Evolutionary conservation across 306 rosid genomes (phyloP), one percentile per base, ranked within the genome.

Genomic region (Cucurbita maxima): DNA sequence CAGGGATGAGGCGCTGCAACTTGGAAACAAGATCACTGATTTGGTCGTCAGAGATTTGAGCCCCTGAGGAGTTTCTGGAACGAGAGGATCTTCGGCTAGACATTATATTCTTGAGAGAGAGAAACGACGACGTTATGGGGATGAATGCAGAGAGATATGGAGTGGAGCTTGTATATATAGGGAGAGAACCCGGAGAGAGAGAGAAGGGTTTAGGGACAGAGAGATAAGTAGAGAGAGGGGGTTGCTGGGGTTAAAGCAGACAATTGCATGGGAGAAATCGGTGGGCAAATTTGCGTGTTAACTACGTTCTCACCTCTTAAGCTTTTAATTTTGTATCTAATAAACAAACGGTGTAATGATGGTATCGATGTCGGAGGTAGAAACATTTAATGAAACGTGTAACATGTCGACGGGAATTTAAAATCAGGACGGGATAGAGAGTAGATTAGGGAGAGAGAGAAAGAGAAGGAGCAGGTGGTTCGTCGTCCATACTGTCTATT

Each of bases 1-100:
- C 92, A 15, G 98, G 98, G 60, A 93, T 82, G 63, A 93, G 96
- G 76, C 81, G 90, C 63, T 86, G 98, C 43, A 93, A 84, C 86
- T 88, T 90, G 44, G 94, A 82, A 66, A 93, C 81, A 40, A 93
- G 97, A 77, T 90, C 98, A 51, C 86, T 70, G 85, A 93, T 93
- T 86, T 93, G 97, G 10, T 87, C 97, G 70, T 93, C 98, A 41
- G 84, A 84, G 81, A 90, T 87, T 67, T 78, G 81, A 44, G 83
- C 83, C 0, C 12, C 85, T 0, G 38, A 8, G 30, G 95, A 76
- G 76, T 87, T 92, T 76, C 88, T 81, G 1, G 94, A 86, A 54
- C 96, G 88, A 7, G 86, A 90, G 3, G 86, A 92, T 80, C 93
- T 83, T 85, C 98, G 86, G 85, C 77, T 78, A 5, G 98, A 90